These are phyloP conservation scores for Plasmodiophora brassicae DNA, from an alignment of 208 protist species.

Conservation along the genomic window DNA sequence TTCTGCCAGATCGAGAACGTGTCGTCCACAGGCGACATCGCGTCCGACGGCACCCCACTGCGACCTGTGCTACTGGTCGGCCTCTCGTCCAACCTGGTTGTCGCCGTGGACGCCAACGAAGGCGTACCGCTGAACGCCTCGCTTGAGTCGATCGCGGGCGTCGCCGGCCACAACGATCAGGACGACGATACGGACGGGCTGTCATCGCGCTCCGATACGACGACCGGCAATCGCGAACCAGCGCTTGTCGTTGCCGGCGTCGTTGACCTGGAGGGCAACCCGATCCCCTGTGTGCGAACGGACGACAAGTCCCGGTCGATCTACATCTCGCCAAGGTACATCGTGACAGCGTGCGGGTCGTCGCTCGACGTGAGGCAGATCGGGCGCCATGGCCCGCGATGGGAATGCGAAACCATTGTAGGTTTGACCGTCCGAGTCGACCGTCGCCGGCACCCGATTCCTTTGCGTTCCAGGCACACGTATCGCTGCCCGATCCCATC, in stretches of 20 bases:
- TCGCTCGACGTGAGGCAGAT: background rate
- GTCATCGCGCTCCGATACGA: background rate
- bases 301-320: background rate
- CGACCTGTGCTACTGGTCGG: background rate
- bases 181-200: background rate
- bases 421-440: background rate
- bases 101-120: background rate
- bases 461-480: background rate
- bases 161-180: background rate
- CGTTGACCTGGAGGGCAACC: background rate
- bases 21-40: no score
- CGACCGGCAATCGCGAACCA: background rate
- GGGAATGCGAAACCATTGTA: background rate
- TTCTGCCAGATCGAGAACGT: slow-evolving; percentile 9
- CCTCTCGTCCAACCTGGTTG: background rate
- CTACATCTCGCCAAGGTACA: background rate
- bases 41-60: background rate
- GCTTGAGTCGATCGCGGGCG: background rate
- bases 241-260: background rate
- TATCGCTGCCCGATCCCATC: background rate
- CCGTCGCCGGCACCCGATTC: background rate
- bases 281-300: background rate
- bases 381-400: background rate
- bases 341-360: background rate
- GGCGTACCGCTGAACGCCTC: background rate